Percentiles rank a stretch among this genome's conserved stretches.
phyloP scores from a whole-genome alignment of 176 grass and related monocot genomes.

The Triticum turgidum region DNA sequence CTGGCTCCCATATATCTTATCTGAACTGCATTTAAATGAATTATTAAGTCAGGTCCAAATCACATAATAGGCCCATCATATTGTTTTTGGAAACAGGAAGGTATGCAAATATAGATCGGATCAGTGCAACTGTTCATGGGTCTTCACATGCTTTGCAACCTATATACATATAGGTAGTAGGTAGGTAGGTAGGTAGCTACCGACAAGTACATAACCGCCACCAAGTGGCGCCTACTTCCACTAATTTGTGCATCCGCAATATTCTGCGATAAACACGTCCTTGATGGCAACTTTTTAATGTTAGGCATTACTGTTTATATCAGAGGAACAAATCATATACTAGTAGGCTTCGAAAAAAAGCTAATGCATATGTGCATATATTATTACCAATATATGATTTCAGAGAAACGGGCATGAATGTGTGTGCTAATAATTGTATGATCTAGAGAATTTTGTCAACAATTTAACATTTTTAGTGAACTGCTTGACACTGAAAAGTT shows the following conservation, averaged over 20 bases:
- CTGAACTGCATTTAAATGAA: not conserved
- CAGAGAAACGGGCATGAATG: not conserved
- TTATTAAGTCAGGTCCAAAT: slow-evolving; percentile 26
- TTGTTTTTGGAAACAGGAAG: slow-evolving; percentile 28
- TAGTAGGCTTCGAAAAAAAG: not conserved
- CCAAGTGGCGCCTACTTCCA: slow-evolving; percentile 20
- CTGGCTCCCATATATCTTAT: not conserved
- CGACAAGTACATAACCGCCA: not conserved
- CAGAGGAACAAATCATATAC: not conserved
- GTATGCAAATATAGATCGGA: slow-evolving; percentile 15
- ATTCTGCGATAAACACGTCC: not conserved
- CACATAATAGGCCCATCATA: not conserved
- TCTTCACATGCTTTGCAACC: not conserved
- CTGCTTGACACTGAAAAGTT: not conserved
- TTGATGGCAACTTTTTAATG: not conserved
- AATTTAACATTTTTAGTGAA: not conserved
- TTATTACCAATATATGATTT: not conserved
- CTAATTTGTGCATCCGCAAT: not conserved
- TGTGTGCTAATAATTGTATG: not conserved
- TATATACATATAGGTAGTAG: not conserved
- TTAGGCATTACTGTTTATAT: not conserved
- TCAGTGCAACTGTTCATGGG: slow-evolving; percentile 6
- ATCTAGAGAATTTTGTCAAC: not conserved
- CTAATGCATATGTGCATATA: not conserved
- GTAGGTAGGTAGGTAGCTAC: not conserved